A percentile compares a stretch with the other conserved stretches of the same genome.
Evolutionary conservation across 306 rosid species (phyloP).

Genomic region (Bauhinia variegata): DNA sequence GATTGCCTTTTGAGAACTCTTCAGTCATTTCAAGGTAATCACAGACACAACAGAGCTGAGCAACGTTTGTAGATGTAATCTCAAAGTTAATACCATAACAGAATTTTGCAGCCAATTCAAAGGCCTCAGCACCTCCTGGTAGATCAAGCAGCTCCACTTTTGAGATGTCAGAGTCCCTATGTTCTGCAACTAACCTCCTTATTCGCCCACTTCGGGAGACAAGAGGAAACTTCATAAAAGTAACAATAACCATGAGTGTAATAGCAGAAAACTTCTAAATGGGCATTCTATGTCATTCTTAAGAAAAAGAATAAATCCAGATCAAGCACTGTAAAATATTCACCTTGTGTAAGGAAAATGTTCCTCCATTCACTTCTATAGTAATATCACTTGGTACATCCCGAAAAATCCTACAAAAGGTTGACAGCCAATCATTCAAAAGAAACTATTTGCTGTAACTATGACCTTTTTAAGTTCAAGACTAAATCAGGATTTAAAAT

Average conservation of each 20-base stretch:
- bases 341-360: slow-evolving; percentile 87
- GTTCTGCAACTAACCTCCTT: slow-evolving; percentile 87
- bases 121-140: slow-evolving; percentile 92
- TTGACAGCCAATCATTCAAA: slow-evolving; percentile 37
- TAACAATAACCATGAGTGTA: slow-evolving; percentile 30
- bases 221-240: slow-evolving; percentile 85
- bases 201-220: slow-evolving; percentile 97
- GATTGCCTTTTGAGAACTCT: slow-evolving; percentile 88
- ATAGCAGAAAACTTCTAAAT: background rate
- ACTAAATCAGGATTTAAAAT: background rate
- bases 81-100: slow-evolving; percentile 96
- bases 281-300: slow-evolving; percentile 2
- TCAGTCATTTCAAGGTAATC: slow-evolving; percentile 97
- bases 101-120: slow-evolving; percentile 93
- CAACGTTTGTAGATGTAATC: slow-evolving; percentile 82
- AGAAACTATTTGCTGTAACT: background rate
- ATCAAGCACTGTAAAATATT: slow-evolving; percentile 16
- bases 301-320: slow-evolving; percentile 22
- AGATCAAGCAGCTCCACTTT: slow-evolving; percentile 88
- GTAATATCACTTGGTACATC: slow-evolving; percentile 97
- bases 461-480: slow-evolving; percentile 5
- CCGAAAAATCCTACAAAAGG: slow-evolving; percentile 82
- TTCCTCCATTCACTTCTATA: slow-evolving; percentile 76
- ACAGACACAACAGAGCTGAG: slow-evolving; percentile 83
- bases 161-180: slow-evolving; percentile 87